A percentile compares a stretch with the other conserved stretches of the same genome.
These are phyloP conservation scores for Colletotrichum navitas DNA, from an alignment of 2,329 filamentous ascomycete genomes.

Conservation along the genomic window DNA sequence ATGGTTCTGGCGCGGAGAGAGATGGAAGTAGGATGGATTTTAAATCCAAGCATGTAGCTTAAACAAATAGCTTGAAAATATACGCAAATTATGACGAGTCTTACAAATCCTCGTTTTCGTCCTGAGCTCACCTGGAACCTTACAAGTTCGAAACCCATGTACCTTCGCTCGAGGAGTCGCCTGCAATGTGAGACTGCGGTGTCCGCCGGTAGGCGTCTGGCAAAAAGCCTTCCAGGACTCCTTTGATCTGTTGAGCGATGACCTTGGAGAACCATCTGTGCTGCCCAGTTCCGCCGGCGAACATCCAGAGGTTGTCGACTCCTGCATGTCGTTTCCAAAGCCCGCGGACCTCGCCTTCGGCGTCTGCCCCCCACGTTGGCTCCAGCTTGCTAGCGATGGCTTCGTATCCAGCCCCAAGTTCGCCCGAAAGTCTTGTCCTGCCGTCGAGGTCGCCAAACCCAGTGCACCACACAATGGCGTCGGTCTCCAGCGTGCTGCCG, in stretches of 20 bases:
- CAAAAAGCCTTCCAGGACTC: conserved; percentile 50
- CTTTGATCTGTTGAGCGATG: conserved; percentile 53
- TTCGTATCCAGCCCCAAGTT: conserved; percentile 47
- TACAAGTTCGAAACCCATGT: background rate
- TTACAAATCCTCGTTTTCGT: background rate
- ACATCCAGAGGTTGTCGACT: conserved; percentile 53
- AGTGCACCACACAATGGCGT: conserved; percentile 55
- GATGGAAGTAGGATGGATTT: background rate
- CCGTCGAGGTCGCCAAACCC: conserved; percentile 51
- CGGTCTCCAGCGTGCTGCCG: conserved; percentile 47
- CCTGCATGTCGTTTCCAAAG: conserved; percentile 53
- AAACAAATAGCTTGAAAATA: background rate
- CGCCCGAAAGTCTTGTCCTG: conserved; percentile 45
- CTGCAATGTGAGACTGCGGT: background rate
- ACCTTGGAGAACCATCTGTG: conserved; percentile 52
- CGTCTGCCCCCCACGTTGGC: conserved; percentile 56
- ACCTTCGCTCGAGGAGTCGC: background rate
- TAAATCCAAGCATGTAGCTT: background rate
- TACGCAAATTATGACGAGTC: background rate
- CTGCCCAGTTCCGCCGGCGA: conserved; percentile 50
- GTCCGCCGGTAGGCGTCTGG: conserved; percentile 43
- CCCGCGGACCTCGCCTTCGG: conserved; percentile 57
- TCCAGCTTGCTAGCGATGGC: conserved; percentile 52
- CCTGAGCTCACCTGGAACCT: background rate
- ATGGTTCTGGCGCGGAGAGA: background rate